These are phyloP conservation scores for Saitozyma sp. DNA, from an alignment of 768 basidiomycete species.

Conservation along the genomic window DNA sequence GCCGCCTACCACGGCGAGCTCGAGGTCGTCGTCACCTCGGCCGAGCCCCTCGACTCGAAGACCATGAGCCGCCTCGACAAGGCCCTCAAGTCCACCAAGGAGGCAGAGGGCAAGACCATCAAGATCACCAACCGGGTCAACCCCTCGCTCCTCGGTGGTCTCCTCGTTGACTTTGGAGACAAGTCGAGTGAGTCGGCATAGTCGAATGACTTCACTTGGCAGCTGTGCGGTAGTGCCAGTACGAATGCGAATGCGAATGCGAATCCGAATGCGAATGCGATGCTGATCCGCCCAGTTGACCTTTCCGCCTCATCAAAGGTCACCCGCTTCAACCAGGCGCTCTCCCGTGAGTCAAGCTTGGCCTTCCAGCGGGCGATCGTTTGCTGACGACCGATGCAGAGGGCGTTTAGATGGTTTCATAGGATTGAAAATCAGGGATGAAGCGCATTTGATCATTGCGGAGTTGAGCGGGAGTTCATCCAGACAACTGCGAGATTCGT, in stretches of 20 bases:
- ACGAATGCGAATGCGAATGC: background rate
- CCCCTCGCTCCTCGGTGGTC: conserved; percentile 83
- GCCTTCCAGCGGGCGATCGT: background rate
- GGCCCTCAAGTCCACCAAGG: conserved; percentile 78
- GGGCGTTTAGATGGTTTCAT: conserved; percentile 32
- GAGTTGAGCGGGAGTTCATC: no score
- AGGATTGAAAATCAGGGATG: background rate
- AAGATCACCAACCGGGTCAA: conserved; percentile 96
- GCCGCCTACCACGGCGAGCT: conserved; percentile 88
- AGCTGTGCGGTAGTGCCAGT: background rate
- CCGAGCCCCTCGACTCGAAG: conserved; percentile 68
- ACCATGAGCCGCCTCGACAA: conserved; percentile 77
- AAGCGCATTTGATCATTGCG: no score
- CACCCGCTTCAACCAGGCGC: conserved; percentile 85
- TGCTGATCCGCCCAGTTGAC: conserved; percentile 61
- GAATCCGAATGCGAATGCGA: background rate
- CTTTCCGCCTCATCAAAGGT: conserved; percentile 90
- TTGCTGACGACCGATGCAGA: conserved; percentile 22
- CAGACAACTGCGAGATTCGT: no score
- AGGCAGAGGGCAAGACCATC: conserved; percentile 82
- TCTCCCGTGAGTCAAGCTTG: conserved; percentile 65
- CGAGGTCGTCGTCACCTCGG: conserved; percentile 87
- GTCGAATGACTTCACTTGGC: background rate
- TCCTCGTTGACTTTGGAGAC: conserved; percentile 96
- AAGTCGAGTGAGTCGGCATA: conserved; percentile 64